A percentile compares a stretch with the other conserved stretches of the same genome.
These are phyloP conservation scores for Zygnema cylindricum DNA, from an alignment of 139 green algal species.

Conservation along the genomic window DNA sequence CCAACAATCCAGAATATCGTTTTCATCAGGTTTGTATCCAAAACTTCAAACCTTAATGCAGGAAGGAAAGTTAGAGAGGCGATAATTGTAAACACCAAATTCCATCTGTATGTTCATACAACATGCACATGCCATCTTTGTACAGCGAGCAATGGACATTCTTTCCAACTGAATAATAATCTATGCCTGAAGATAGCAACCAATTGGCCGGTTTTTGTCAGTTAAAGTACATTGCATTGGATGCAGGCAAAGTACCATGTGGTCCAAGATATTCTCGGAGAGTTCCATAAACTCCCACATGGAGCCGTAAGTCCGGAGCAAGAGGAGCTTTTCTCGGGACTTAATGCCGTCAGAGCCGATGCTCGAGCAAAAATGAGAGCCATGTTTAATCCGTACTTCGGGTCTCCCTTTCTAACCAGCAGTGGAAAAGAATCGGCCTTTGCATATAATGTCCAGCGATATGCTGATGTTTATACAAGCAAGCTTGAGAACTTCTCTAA, in stretches of 20 bases:
- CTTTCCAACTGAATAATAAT: not conserved
- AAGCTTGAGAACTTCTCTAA: conserved; percentile 49
- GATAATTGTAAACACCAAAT: too few species aligned
- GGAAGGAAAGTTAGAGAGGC: too few species aligned
- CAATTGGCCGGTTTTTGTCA: not conserved
- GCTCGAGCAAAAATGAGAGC: conserved; percentile 15
- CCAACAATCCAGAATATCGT: conserved; percentile 23
- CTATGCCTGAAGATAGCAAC: not conserved
- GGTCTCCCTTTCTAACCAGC: conserved; percentile 37
- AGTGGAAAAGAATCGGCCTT: conserved; percentile 37
- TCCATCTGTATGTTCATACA: not conserved
- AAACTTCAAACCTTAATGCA: too few species aligned
- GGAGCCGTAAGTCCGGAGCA: not conserved
- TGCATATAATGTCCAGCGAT: conserved; percentile 56
- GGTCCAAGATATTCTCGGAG: conserved; percentile 26
- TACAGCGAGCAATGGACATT: not conserved
- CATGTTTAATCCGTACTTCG: conserved; percentile 57
- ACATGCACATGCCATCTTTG: too few species aligned
- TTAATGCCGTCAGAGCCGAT: not conserved
- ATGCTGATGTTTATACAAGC: conserved; percentile 57
- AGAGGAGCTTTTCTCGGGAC: not conserved
- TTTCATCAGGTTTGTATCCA: conserved; percentile 51
- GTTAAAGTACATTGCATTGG: not conserved
- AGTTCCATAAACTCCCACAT: conserved; percentile 2
- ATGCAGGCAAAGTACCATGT: conserved; percentile 41